Evolutionary conservation across 805 yeast species (phyloP), one percentile per base, ranked within the genome.

Genomic region (Nakazawaea peltata): DNA sequence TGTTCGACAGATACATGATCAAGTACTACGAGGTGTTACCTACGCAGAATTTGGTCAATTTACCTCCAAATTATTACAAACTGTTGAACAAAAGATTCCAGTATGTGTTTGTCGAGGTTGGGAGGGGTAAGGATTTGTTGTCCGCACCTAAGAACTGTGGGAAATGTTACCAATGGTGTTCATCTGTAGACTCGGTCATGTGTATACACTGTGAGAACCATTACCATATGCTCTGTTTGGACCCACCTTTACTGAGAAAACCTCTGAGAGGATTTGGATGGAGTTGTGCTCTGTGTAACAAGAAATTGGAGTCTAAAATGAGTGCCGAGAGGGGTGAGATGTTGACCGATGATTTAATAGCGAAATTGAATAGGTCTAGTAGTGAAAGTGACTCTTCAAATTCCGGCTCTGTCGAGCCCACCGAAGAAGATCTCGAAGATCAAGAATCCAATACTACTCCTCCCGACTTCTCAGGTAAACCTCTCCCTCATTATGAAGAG

Each of bases 181-280:
- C 77, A 3, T 57, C 78, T 0, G 61, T 69, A 12, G 92, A 84
- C 46, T 75, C 88, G 1, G 77, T 88, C 5, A 70, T 67, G 42
- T 88, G 97, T 58, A 81, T 82, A n/a, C 79, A 69, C 34, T 88
- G 97, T 54, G 64, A 66, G 10, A 66, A 69, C 13, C 64, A 64
- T 40, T 85, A 77, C 45, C 97, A 88, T 58, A 72, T 87, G 74
- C 63, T 75, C 25, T 88, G 97, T 49, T 69, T 87, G 32, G 84
- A 81, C 41, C 96, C 96, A 1, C 96, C 96, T 1, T 56, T 86
- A 26, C 53, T 71, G 34, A 72, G 73, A 43, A 83, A 83, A 48
- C 96, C 95, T 1, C 77, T 83, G 29, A 61, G 94, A 39, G 95
- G 95, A 1, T 82, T 85, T 51, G 83, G 86, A 7, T 88, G 96